These are phyloP conservation scores for Acer saccharum DNA, from an alignment of 345 rosid species.

Conservation along the genomic window DNA sequence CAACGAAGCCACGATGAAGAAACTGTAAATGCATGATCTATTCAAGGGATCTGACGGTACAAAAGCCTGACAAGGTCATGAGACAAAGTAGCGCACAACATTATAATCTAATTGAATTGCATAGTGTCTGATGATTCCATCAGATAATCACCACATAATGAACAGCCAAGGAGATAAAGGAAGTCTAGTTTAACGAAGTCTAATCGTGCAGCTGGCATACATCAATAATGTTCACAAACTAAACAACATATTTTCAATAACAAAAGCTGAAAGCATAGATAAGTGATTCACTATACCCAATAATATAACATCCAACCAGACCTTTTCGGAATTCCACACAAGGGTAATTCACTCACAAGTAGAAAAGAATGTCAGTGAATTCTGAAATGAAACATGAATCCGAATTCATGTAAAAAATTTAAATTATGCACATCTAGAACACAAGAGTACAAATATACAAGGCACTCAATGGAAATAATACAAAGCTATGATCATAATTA, in stretches of 20 bases:
- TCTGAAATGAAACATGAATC: not conserved
- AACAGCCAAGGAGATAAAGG: too few species aligned
- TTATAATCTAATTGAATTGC: not conserved
- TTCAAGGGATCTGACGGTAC: constrained; percentile 44
- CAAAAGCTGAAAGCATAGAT: not conserved
- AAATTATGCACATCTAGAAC: not conserved
- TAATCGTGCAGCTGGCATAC: not conserved
- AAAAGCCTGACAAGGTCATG: constrained; percentile 38
- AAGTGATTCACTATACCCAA: too few species aligned
- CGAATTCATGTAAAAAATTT: not conserved
- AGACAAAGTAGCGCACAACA: not conserved
- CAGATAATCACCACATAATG: not conserved
- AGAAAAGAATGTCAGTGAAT: too few species aligned
- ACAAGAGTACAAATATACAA: not conserved
- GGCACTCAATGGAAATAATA: not conserved
- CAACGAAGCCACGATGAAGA: constrained; percentile 48
- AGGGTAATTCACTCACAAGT: too few species aligned
- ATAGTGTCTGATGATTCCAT: not conserved
- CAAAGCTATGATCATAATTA: not conserved
- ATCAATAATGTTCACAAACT: not conserved
- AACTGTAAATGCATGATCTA: constrained; percentile 58
- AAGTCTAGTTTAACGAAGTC: not conserved
- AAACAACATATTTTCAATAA: constrained; percentile 2
- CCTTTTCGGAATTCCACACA: too few species aligned
- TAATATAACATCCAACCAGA: too few species aligned